These are phyloP conservation scores for Backusella parvicylindrica DNA, from an alignment of 192 early-diverging fungal genomes.

Conservation along the genomic window DNA sequence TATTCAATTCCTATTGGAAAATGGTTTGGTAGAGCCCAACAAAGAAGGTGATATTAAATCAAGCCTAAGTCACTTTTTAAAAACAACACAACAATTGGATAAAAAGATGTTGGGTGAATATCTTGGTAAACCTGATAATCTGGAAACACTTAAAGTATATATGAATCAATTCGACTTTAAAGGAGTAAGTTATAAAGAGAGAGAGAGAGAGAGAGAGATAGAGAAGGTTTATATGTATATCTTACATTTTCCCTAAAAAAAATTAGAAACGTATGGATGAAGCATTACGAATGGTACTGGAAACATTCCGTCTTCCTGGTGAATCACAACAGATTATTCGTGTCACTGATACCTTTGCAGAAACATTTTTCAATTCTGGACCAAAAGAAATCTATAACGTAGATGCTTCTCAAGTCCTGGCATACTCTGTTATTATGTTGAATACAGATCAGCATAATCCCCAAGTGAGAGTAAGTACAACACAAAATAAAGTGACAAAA, in stretches of 20 bases:
- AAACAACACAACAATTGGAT: conserved; percentile 78
- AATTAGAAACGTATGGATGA: conserved; percentile 88
- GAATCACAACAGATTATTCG: conserved; percentile 98
- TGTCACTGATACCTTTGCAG: conserved; percentile 89
- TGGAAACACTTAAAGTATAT: conserved; percentile 82
- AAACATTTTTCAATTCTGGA: conserved; percentile 67
- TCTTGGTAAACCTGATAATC: conserved; percentile 79
- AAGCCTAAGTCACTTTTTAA: conserved; percentile 74
- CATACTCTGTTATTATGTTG: conserved; percentile 95
- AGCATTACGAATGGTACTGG: conserved; percentile 87
- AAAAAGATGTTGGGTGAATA: conserved; percentile 88
- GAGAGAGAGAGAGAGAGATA: background rate
- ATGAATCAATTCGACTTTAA: conserved; percentile 85
- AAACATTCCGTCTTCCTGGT: conserved; percentile 93
- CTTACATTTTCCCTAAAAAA: background rate
- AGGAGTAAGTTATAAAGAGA: conserved; percentile 49
- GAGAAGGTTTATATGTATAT: background rate
- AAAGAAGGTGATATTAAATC: conserved; percentile 43
- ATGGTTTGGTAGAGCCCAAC: conserved; percentile 40
- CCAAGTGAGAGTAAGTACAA: conserved; percentile 65
- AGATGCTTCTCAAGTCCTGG: conserved; percentile 83
- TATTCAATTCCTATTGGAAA: conserved; percentile 62
- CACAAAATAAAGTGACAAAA: no score
- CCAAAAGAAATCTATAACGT: conserved; percentile 68
- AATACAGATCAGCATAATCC: conserved; percentile 99